These are phyloP conservation scores for Candida awuae DNA, from an alignment of 805 yeast genomes.

Conservation along the genomic window DNA sequence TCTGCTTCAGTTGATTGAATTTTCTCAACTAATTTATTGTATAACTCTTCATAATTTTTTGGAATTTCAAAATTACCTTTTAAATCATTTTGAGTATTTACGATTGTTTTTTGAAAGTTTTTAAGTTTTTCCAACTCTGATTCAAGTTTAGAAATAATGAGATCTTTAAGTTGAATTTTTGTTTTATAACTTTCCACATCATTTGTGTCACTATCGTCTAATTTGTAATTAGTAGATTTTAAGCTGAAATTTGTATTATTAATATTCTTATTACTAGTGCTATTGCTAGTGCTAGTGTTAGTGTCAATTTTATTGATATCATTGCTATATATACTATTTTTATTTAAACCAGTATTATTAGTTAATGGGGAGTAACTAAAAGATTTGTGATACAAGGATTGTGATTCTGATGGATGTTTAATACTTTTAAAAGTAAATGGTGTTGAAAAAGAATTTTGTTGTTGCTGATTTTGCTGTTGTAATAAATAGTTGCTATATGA, in stretches of 20 bases:
- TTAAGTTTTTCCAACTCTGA: slow-evolving; percentile 35
- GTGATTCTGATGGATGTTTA: not conserved
- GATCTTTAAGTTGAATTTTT: slow-evolving; percentile 49
- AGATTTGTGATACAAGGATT: no score
- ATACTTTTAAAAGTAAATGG: not conserved
- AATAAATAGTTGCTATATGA: slow-evolving; percentile 2
- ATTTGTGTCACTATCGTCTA: not conserved
- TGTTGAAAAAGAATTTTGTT: not conserved
- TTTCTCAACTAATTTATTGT: slow-evolving; percentile 23
- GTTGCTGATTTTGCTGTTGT: slow-evolving; percentile 6
- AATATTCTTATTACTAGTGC: no score
- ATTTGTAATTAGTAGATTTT: not conserved
- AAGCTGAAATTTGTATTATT: no score
- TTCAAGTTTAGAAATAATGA: slow-evolving; percentile 39
- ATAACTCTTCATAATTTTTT: slow-evolving; percentile 28
- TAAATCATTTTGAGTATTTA: slow-evolving; percentile 11
- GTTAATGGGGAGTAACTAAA: no score
- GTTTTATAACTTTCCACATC: slow-evolving; percentile 34
- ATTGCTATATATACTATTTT: no score
- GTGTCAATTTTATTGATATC: no score
- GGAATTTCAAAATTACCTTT: slow-evolving; percentile 25
- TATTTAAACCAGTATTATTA: no score
- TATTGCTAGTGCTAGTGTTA: not conserved
- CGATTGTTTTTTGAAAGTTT: slow-evolving; percentile 37
- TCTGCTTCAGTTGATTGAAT: slow-evolving; percentile 33